Evolutionary conservation across 179 eudicot species (phyloP).

Genomic region (Corrigiola litoralis): DNA sequence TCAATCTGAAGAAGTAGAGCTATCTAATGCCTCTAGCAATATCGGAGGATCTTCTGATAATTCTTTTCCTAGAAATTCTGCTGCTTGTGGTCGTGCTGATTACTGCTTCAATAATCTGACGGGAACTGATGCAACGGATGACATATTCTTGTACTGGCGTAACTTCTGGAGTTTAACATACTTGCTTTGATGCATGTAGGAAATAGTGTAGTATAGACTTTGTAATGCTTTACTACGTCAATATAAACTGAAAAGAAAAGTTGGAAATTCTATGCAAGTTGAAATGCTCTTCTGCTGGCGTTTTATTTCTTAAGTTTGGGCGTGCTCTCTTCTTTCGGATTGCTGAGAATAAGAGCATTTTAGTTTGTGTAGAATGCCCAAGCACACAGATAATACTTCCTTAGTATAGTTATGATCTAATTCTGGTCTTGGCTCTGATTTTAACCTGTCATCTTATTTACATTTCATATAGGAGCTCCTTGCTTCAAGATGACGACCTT

Average conservation of each 20-base stretch:
- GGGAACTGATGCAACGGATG: constrained; percentile 44
- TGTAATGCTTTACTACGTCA: constrained; percentile 3
- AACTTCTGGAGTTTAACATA: constrained; percentile 33
- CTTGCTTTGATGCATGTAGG: constrained; percentile 31
- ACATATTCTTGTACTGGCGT: constrained; percentile 55
- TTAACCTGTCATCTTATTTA: background rate
- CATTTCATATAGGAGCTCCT: constrained; percentile 43
- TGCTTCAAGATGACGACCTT: constrained; percentile 43
- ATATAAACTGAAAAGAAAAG: background rate
- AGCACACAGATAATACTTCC: background rate
- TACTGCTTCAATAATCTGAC: constrained; percentile 33
- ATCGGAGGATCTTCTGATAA: constrained; percentile 24
- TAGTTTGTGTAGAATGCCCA: constrained; percentile 3
- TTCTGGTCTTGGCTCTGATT: background rate
- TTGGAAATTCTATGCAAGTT: background rate
- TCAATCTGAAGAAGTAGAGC: constrained; percentile 21
- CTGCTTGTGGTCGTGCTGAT: constrained; percentile 29
- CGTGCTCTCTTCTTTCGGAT: too few relatives aligned
- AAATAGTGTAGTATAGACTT: constrained; percentile 15
- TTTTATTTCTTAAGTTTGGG: too few relatives aligned
- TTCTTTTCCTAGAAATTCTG: constrained; percentile 21
- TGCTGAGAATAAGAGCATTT: background rate
- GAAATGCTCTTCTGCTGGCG: constrained; percentile 1
- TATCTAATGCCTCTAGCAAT: constrained; percentile 28
- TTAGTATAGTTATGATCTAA: background rate